Evolutionary conservation across 1,284 basidiomycete species (phyloP).

Genomic region (Trichosporon asahii): DNA sequence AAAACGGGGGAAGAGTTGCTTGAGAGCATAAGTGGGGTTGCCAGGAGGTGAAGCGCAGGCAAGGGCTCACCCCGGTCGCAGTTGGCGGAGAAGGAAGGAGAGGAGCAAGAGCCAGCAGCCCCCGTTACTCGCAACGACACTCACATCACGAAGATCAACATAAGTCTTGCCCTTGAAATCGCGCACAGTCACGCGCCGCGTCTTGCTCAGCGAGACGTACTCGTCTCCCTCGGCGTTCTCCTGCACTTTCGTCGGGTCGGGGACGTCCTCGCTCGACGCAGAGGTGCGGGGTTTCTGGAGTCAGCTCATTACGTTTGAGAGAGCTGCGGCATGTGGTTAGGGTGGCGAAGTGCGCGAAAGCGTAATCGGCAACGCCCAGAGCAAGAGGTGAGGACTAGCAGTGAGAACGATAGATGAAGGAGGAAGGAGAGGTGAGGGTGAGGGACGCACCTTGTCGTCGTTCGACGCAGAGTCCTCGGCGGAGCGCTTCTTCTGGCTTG

Average conservation of each 20-base stretch:
- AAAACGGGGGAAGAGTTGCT: no score
- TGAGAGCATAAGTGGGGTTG: no score
- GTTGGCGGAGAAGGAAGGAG: no score
- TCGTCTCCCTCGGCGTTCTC: background rate
- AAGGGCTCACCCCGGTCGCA: no score
- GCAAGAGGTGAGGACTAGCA: no score
- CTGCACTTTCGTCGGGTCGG: background rate
- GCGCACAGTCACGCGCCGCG: conserved; percentile 65
- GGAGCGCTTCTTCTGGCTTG: background rate
- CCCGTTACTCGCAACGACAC: conserved; percentile 4
- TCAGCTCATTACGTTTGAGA: no score
- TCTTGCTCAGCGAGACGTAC: conserved; percentile 52
- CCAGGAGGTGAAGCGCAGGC: no score
- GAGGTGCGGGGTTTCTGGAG: background rate
- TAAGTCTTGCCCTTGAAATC: conserved; percentile 65
- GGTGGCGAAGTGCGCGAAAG: no score
- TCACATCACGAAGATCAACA: conserved; percentile 69
- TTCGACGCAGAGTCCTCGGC: background rate
- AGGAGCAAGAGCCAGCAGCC: no score
- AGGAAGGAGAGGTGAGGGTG: background rate
- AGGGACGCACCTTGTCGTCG: background rate
- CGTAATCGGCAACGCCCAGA: no score
- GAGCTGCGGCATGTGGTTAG: no score
- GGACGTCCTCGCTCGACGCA: background rate
- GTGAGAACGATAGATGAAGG: background rate